Evolutionary conservation across 768 basidiomycete species (phyloP).

Genomic region (Suillus alpinus): DNA sequence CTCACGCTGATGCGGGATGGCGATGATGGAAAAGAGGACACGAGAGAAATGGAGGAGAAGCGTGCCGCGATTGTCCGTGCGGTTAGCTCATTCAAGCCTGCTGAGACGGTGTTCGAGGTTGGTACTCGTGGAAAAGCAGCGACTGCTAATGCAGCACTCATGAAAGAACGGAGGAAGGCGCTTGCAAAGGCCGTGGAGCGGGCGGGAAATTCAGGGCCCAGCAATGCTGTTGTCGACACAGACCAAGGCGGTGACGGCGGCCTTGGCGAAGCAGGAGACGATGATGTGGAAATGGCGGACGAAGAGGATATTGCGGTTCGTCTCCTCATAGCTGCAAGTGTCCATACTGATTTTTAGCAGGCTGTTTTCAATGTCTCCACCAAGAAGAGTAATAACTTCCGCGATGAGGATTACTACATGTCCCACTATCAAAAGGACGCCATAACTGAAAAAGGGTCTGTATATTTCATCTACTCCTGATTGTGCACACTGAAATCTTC

Average conservation of each 20-base stretch:
- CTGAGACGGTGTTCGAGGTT: constrained; percentile 90
- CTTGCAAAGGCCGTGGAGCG: constrained; percentile 62
- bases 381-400: constrained; percentile 50
- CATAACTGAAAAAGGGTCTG: constrained; percentile 85
- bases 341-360: constrained; percentile 33
- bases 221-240: constrained; percentile 29
- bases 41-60: constrained; percentile 37
- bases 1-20: constrained; percentile 41
- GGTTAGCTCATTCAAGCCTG: constrained; percentile 81
- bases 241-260: constrained; percentile 34
- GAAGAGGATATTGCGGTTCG: constrained; percentile 73
- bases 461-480: constrained; percentile 6
- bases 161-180: constrained; percentile 85
- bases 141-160: constrained; percentile 64
- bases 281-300: constrained; percentile 66
- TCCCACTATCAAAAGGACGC: constrained; percentile 88
- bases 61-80: constrained; percentile 65
- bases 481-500: neutral
- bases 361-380: constrained; percentile 61
- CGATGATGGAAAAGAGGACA: constrained; percentile 37
- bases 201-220: constrained; percentile 31
- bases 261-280: constrained; percentile 19
- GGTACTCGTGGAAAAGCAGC: constrained; percentile 64
- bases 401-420: constrained; percentile 88
- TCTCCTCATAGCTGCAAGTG: constrained; percentile 4